Evolutionary conservation across 257 asterid species (phyloP), one percentile per base, ranked within the genome.

Genomic region (Nicotiana tabacum): DNA sequence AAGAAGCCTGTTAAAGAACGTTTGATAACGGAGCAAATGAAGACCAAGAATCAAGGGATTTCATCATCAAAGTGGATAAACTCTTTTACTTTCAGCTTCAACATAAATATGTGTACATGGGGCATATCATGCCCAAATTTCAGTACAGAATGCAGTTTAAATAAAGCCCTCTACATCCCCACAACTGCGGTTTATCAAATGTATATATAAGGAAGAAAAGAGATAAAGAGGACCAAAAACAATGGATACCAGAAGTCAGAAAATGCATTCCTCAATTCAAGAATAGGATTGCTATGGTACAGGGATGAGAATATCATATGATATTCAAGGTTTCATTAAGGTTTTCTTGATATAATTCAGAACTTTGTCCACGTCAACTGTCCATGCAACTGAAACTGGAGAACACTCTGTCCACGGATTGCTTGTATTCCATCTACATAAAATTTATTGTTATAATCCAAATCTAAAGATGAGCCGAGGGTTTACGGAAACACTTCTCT

Each of bases 341-440:
- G 83, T 82, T 32, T 85, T 87, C 84, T 83, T 88, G n/a, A 96
- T 33, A 67, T 87, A 92, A 77, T 79, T 86, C 15, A 92, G 88
- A n/a, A 94, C 98, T 86, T 83, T 89, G 61, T 93, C 98, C 67
- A 83, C 91, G 57, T 96, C 83, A 79, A 93, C 97, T 21, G 97
- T 88, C 99, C 98, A 96, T 32, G 97, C 98, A 15, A 96, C 98
- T 17, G 98, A 94, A 80, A 94, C 85, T 0, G 99, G 98, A 37
- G 98, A 88, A 86, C 74, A 85, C 4, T 85, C 96, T 4, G 95
- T 66, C 98, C 99, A 96, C 0, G 98, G 97, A 83, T 94, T 96
- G 92, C 88, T 88, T 10, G 97, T 81, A 83, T 91, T 91, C 98
- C 98, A 94, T 13, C 99, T 96, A 92, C 87, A 89, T 66, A 62